Base-by-base conservation (phyloP, 2,329 filamentous ascomycete genomes). In the Cladophialophora immunda region DNA sequence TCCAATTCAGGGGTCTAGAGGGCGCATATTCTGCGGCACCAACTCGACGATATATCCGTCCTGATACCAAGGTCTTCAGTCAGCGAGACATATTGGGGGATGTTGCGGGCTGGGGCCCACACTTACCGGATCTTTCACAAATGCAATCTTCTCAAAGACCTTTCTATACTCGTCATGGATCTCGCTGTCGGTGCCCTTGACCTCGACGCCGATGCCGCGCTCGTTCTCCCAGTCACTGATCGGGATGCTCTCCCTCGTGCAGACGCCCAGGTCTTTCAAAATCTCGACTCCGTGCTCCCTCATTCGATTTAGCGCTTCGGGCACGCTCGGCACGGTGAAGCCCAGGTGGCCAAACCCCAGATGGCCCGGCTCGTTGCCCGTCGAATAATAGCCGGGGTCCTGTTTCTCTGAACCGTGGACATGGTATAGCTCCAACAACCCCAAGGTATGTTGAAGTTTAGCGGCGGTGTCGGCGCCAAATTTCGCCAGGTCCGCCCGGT, bases 71-170 rank as follows among this genome's bases (percentile, higher is more conserved):
- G 54, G 54, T 67, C 52, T n/a, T 45, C 41, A 54, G 34, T 36
- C 52, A 32, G 4, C 30, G 27, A 32, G 27, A 22, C 27, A 34
- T 41, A 22, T 50, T 58, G 19, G 32, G n/a, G 11, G 13, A 6
- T 5, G 32, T 22, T 1, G 29, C 1, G 7, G 29, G n/a, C 13
- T n/a, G 13, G 19, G 30, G 47, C 22, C 11, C 53, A 47, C 29
- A 75, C 78, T 72, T 68, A 79, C 77, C 68, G 77, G 78, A 76
- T 79, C 78, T 59, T 71, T 71, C n/a, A 79, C 75, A 76, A 76
- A 79, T 7, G 76, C 77, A 73, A 80, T 76, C 65, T 76, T 74
- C 56, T 74, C 71, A 68, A 77, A 78, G 32, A 79, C 74, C 66
- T 71, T 70, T 32, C 71, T 72, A 73, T 78, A 80, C 53, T 75